Conservation (phyloP, 495 filamentous ascomycete genomes). For the Podospora sp. region DNA sequence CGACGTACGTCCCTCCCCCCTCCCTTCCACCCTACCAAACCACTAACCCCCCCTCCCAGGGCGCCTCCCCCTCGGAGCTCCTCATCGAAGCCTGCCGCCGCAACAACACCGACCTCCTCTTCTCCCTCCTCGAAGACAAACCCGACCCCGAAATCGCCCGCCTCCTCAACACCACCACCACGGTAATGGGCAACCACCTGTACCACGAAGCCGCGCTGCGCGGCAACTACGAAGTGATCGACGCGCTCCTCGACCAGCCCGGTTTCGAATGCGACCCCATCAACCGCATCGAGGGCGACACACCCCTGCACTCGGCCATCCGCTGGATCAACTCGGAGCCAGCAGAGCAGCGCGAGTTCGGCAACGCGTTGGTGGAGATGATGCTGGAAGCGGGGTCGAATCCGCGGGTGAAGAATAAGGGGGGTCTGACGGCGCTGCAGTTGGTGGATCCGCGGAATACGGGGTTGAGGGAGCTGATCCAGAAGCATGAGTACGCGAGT, state of each 20-base stretch:
- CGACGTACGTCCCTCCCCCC: constrained; percentile 35
- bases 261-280: constrained; percentile 92
- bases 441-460: constrained; percentile 73
- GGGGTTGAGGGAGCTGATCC: constrained; percentile 66
- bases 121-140: constrained; percentile 54
- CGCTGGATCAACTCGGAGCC: constrained; percentile 74
- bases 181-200: constrained; percentile 81
- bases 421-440: constrained; percentile 66
- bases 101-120: constrained; percentile 84
- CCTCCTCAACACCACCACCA: constrained; percentile 81
- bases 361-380: constrained; percentile 75
- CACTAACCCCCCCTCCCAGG: constrained; percentile 51
- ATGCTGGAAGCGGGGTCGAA: constrained; percentile 82
- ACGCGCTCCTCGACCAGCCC: constrained; percentile 89
- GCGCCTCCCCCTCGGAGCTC: constrained; percentile 80
- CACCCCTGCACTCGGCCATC: constrained; percentile 86
- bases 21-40: background rate
- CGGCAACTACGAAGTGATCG: constrained; percentile 92
- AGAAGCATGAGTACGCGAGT: constrained; percentile 73
- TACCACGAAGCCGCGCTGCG: constrained; percentile 85
- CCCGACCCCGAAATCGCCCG: constrained; percentile 57
- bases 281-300: constrained; percentile 80
- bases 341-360: constrained; percentile 61
- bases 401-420: constrained; percentile 62
- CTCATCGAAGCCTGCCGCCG: constrained; percentile 92